Evolutionary conservation across 192 early-diverging fungal species (phyloP).

Genomic region (Chytriomyces confervae): DNA sequence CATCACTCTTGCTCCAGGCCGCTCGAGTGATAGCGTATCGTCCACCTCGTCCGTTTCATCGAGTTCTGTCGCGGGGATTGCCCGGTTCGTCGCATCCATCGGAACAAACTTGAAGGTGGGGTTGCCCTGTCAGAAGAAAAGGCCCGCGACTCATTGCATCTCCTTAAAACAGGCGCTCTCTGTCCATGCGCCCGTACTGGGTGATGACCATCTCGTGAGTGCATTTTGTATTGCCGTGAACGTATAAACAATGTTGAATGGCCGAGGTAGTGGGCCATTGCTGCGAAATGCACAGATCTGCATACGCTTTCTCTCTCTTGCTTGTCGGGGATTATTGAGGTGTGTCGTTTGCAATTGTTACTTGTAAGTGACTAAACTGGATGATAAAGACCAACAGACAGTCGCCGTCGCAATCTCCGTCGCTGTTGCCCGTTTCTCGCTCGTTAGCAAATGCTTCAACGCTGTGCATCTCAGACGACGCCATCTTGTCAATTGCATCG

Average conservation of each 20-base stretch:
- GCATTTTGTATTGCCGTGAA: not conserved
- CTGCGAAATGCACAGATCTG: not conserved
- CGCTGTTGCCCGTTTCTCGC: not conserved
- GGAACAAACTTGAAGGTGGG: not conserved
- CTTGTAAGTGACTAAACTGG: not conserved
- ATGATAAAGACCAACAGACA: not conserved
- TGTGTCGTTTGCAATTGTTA: not conserved
- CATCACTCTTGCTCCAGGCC: not conserved
- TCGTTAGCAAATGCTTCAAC: not conserved
- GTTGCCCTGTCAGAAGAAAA: too few species aligned
- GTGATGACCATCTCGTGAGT: constrained; percentile 19
- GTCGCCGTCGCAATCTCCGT: not conserved
- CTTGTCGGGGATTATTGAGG: not conserved
- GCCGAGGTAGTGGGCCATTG: not conserved
- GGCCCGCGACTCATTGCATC: too few species aligned
- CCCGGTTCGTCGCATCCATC: constrained; percentile 15
- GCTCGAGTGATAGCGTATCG: not conserved
- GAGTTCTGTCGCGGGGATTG: constrained; percentile 6
- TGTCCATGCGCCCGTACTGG: constrained; percentile 17
- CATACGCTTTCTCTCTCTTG: not conserved
- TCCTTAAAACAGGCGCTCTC: not conserved
- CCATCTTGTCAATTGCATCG: constrained; percentile 18
- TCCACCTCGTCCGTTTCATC: not conserved
- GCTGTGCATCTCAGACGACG: constrained; percentile 19
- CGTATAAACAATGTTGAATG: not conserved